phyloP scores from a whole-genome alignment of 495 filamentous ascomycete species.

The Oleoguttula mirabilis region DNA sequence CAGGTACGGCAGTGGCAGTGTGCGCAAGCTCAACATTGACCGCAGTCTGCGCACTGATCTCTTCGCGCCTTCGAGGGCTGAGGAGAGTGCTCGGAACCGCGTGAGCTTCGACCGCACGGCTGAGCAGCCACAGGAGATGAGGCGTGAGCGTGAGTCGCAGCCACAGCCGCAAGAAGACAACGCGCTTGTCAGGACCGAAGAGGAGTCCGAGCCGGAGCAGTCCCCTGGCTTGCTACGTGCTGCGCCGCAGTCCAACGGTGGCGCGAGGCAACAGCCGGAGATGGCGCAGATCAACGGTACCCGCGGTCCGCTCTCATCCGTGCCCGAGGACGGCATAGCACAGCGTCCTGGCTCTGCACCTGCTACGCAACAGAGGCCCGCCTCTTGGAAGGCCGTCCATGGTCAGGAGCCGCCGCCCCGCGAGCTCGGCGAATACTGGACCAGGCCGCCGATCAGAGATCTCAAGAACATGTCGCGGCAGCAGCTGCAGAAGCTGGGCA shows the following conservation, averaged over 20 bases:
- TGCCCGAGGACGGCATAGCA: slow-evolving; percentile 52
- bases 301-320: slow-evolving; percentile 65
- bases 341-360: slow-evolving; percentile 25
- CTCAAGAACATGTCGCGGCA: slow-evolving; percentile 61
- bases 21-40: slow-evolving; percentile 87
- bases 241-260: slow-evolving; percentile 39
- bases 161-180: background rate
- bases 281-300: slow-evolving; percentile 50
- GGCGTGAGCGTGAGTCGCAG: background rate
- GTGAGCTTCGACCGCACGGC: slow-evolving; percentile 73
- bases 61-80: slow-evolving; percentile 38
- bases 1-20: slow-evolving; percentile 48
- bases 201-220: slow-evolving; percentile 19
- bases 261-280: slow-evolving; percentile 42
- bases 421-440: slow-evolving; percentile 69
- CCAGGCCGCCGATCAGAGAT: slow-evolving; percentile 58
- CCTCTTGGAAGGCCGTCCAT: background rate
- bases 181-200: slow-evolving; percentile 16
- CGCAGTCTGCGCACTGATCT: slow-evolving; percentile 68
- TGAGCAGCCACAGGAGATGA: background rate
- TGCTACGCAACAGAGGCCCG: background rate
- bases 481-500: slow-evolving; percentile 54
- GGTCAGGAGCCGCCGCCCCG: background rate
- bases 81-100: slow-evolving; percentile 50
- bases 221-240: slow-evolving; percentile 8